Conservation (phyloP, 768 basidiomycete genomes). For the Russula dissimulans region DNA sequence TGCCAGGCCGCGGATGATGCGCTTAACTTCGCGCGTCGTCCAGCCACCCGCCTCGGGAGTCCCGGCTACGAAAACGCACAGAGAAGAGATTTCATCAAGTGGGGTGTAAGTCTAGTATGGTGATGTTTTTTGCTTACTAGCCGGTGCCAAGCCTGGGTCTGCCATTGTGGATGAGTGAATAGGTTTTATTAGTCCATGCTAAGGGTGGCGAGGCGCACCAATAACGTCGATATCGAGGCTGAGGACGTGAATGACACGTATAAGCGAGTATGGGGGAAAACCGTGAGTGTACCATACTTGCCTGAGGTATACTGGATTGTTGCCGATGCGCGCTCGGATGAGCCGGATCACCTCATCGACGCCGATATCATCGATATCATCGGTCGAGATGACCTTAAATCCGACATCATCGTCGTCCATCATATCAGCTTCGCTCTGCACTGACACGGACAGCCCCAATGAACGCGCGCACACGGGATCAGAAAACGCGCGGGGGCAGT, state of each 20-base stretch:
- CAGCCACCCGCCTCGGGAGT: conserved; percentile 82
- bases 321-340: conserved; percentile 65
- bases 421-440: conserved; percentile 51
- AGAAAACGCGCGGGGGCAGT: no score
- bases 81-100: background rate
- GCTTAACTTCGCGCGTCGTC: conserved; percentile 75
- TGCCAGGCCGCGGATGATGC: conserved; percentile 68
- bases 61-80: conserved; percentile 36
- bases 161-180: conserved; percentile 3
- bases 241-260: background rate
- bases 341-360: conserved; percentile 56
- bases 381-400: conserved; percentile 69
- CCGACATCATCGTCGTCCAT: conserved; percentile 60
- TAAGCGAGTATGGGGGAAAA: background rate
- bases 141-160: conserved; percentile 77
- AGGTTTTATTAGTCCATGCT: background rate
- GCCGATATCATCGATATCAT: conserved; percentile 79
- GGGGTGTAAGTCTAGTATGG: background rate
- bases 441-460: background rate
- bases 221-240: conserved; percentile 80
- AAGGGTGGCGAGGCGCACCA: conserved; percentile 34
- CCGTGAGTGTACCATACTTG: conserved; percentile 17
- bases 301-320: conserved; percentile 69
- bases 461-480: no score
- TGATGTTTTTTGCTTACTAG: conserved; percentile 20